phyloP scores from a whole-genome alignment of 2,329 filamentous ascomycete species.

The Gnomoniopsis sp. region DNA sequence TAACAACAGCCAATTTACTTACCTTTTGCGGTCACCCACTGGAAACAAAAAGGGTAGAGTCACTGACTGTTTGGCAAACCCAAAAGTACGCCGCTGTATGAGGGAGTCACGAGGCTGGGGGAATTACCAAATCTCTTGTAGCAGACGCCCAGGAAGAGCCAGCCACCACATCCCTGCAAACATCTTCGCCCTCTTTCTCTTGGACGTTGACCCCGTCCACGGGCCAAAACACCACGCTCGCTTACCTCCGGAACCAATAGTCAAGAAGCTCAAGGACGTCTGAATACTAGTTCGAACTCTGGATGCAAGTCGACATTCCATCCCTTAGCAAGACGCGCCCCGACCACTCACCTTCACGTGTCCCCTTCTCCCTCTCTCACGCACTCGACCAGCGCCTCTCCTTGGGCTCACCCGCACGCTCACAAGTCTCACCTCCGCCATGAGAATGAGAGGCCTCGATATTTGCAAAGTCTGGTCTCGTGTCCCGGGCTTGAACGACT shows the following conservation, averaged over 20 bases:
- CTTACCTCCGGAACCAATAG: not conserved
- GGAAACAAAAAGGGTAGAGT: too few species aligned
- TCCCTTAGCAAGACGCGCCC: too few species aligned
- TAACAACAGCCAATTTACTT: too few species aligned
- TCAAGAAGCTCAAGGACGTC: too few species aligned
- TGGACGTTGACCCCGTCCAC: not conserved
- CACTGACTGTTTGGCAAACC: not conserved
- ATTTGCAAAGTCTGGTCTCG: constrained; percentile 16
- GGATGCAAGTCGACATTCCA: too few species aligned
- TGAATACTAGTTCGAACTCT: too few species aligned
- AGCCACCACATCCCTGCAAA: not conserved
- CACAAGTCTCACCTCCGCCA: not conserved
- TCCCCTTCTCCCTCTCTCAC: not conserved
- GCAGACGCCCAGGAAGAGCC: not conserved
- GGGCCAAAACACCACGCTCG: not conserved
- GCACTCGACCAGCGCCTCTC: not conserved
- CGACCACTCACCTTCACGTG: not conserved
- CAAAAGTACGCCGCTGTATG: too few species aligned
- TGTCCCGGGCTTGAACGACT: constrained; percentile 15
- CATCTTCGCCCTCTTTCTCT: not conserved
- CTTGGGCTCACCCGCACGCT: not conserved
- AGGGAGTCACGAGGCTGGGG: not conserved
- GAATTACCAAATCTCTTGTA: too few species aligned
- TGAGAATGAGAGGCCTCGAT: constrained; percentile 15
- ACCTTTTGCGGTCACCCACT: too few species aligned